Conservation (phyloP, 495 filamentous ascomycete genomes). For the Hapsidospora chrysogenum region DNA sequence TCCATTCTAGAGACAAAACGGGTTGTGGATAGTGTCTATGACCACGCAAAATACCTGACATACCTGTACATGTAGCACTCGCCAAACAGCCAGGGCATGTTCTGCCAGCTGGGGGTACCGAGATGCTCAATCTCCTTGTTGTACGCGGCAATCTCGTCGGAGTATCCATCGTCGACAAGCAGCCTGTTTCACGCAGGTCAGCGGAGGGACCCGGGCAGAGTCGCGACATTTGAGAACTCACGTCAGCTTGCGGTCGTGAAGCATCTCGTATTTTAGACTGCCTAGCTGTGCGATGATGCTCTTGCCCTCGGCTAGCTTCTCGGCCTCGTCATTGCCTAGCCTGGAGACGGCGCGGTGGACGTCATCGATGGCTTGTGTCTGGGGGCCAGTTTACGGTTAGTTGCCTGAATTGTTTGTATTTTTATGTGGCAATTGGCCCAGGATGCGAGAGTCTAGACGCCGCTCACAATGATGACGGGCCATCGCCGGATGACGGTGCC, state of each 20-base stretch:
- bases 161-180: slow-evolving; percentile 60
- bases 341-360: slow-evolving; percentile 60
- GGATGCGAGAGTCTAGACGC: too few species aligned
- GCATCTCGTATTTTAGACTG: slow-evolving; percentile 84
- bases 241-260: slow-evolving; percentile 75
- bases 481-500: slow-evolving; percentile 69
- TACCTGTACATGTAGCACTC: slow-evolving; percentile 92
- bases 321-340: slow-evolving; percentile 39
- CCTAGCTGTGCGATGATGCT: slow-evolving; percentile 63
- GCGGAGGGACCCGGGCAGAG: neutral
- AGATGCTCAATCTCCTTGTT: slow-evolving; percentile 66
- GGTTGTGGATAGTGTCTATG: too few species aligned
- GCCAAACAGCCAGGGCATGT: slow-evolving; percentile 70
- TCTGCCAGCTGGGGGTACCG: slow-evolving; percentile 66
- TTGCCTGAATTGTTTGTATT: neutral
- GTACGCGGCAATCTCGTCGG: slow-evolving; percentile 55
- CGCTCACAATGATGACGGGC: slow-evolving; percentile 76
- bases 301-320: slow-evolving; percentile 67
- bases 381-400: neutral
- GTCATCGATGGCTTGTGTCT: slow-evolving; percentile 94
- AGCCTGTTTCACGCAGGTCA: slow-evolving; percentile 35
- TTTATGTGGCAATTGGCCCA: neutral
- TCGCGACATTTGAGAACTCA: slow-evolving; percentile 21
- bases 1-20: too few species aligned
- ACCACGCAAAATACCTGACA: slow-evolving; percentile 5